Conservation (phyloP, 2,329 filamentous ascomycete genomes). For the Colletotrichum neosansevieriae region DNA sequence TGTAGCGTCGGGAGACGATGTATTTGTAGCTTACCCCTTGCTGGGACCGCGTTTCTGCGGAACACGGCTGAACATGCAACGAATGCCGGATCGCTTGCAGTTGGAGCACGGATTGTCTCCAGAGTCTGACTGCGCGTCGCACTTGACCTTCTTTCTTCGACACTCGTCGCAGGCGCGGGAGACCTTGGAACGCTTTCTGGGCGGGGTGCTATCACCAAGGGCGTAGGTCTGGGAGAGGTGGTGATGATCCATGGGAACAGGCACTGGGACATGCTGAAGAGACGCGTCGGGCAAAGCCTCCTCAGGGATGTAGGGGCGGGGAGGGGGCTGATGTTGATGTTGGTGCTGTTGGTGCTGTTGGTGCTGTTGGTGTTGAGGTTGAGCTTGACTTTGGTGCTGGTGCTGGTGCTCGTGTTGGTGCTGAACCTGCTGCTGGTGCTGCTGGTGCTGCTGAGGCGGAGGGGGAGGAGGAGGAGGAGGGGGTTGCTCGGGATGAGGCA, state of each 20-base stretch:
- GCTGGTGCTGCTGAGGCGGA: not conserved
- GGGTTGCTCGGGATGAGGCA: slow-evolving; percentile 54
- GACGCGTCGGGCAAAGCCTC: slow-evolving; percentile 52
- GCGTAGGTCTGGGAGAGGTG: slow-evolving; percentile 53
- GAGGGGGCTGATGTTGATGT: slow-evolving; percentile 18
- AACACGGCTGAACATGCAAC: slow-evolving; percentile 86
- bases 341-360: too few species aligned
- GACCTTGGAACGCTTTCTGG: slow-evolving; percentile 85
- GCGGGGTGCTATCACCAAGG: slow-evolving; percentile 70
- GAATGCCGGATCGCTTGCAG: slow-evolving; percentile 80
- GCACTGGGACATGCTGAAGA: slow-evolving; percentile 44
- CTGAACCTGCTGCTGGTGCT: too few species aligned
- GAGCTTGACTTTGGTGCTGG: slow-evolving; percentile 12
- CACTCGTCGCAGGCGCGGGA: slow-evolving; percentile 92
- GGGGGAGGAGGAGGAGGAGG: slow-evolving; percentile 40
- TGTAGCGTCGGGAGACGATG: not conserved
- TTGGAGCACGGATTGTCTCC: slow-evolving; percentile 83
- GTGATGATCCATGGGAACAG: slow-evolving; percentile 51
- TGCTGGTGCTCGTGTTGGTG: slow-evolving; percentile 37
- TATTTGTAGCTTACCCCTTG: slow-evolving; percentile 75
- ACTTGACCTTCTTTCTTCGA: slow-evolving; percentile 89
- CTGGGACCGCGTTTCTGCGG: slow-evolving; percentile 90
- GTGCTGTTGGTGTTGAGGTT: not conserved
- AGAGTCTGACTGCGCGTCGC: slow-evolving; percentile 82
- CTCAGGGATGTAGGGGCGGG: slow-evolving; percentile 53